Percentiles rank a stretch among this genome's conserved stretches.
Conservation (phyloP, 1,284 basidiomycete genomes). For the Xerocomus minutiporus region DNA sequence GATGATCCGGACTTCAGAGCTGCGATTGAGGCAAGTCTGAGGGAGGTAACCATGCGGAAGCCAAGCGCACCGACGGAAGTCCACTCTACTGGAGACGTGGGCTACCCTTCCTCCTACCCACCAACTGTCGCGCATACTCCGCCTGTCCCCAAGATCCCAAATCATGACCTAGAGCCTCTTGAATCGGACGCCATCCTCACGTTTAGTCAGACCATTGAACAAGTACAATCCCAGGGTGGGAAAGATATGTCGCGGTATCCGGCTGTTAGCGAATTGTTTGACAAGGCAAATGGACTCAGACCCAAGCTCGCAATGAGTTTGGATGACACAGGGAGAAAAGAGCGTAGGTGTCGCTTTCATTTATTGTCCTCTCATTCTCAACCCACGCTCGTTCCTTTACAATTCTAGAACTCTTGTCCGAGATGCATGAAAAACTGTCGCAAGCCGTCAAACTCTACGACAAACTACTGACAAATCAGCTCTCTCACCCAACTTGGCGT, state of each 20-base stretch:
- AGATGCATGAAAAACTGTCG: conserved; percentile 92
- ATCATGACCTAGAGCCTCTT: conserved; percentile 72
- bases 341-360: conserved; percentile 51
- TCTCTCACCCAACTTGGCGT: conserved; percentile 63
- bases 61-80: conserved; percentile 72
- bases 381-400: background rate
- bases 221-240: conserved; percentile 75
- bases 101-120: conserved; percentile 43
- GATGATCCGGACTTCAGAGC: conserved; percentile 91
- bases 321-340: conserved; percentile 85
- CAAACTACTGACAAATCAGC: conserved; percentile 78
- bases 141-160: conserved; percentile 52
- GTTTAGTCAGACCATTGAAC: conserved; percentile 85
- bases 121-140: conserved; percentile 38
- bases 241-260: conserved; percentile 76
- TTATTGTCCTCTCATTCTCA: background rate
- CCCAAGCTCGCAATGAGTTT: conserved; percentile 83
- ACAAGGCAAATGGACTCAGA: conserved; percentile 76
- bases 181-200: conserved; percentile 84
- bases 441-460: conserved; percentile 91
- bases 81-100: conserved; percentile 48
- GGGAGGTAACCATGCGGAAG: conserved; percentile 75
- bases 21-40: conserved; percentile 92
- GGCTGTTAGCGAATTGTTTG: conserved; percentile 77
- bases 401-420: conserved; percentile 69